A percentile compares a stretch with the other conserved stretches of the same genome.
Conservation (phyloP, 1,284 basidiomycete species). For the Mycosarcoma mackinlayi region DNA sequence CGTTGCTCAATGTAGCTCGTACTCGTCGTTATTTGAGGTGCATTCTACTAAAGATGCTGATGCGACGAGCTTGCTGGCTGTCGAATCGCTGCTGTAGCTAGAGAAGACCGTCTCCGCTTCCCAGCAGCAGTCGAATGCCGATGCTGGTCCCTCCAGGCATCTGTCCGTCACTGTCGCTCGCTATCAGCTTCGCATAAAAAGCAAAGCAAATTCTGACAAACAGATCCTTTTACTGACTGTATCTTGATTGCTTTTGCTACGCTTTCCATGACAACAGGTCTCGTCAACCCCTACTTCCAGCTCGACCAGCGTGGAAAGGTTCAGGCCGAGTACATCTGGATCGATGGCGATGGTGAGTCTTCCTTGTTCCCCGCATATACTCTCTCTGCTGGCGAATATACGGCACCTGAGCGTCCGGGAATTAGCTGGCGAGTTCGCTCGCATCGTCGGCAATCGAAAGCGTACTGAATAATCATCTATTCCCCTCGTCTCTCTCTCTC, state of each 20-base stretch:
- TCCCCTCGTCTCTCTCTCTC: neutral
- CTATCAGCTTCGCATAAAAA: too few relatives aligned
- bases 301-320: conserved; percentile 64
- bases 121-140: too few relatives aligned
- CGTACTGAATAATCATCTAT: neutral
- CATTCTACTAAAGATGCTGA: too few relatives aligned
- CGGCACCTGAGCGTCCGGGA: too few relatives aligned
- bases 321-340: conserved; percentile 68
- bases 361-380: neutral
- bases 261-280: conserved; percentile 25
- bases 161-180: too few relatives aligned
- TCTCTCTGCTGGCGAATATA: neutral
- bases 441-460: neutral
- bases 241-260: neutral
- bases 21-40: too few relatives aligned
- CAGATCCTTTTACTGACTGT: conserved; percentile 1
- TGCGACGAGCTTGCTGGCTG: too few relatives aligned
- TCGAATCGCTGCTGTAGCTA: too few relatives aligned
- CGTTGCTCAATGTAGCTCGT: too few relatives aligned
- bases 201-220: neutral
- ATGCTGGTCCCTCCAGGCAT: too few relatives aligned
- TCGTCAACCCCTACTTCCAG: conserved; percentile 58
- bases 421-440: too few relatives aligned
- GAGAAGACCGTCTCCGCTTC: too few relatives aligned
- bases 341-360: conserved; percentile 71